These are phyloP conservation scores for Citrus hindsii DNA, from an alignment of 345 rosid genomes.

Conservation along the genomic window DNA sequence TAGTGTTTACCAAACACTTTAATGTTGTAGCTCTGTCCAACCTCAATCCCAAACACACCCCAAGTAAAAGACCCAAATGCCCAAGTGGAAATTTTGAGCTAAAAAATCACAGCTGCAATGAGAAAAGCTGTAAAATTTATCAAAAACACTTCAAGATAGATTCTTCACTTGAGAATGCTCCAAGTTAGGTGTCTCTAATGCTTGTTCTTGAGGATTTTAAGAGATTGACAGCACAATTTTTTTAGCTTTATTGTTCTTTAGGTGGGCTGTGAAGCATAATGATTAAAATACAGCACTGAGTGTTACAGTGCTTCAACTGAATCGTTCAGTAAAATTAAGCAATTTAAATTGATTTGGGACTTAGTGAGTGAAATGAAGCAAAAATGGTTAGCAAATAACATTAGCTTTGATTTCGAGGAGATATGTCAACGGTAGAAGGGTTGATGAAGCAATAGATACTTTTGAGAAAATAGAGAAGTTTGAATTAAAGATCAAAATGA, in stretches of 20 bases:
- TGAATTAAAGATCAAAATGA: conserved; percentile 66
- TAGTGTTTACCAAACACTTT: too few species aligned
- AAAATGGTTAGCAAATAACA: conserved; percentile 55
- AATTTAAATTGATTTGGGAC: conserved; percentile 42
- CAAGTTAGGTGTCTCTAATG: too few species aligned
- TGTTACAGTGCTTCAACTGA: conserved; percentile 9
- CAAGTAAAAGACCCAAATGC: too few species aligned
- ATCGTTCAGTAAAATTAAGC: too few species aligned
- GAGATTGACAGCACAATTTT: too few species aligned
- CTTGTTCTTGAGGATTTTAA: too few species aligned
- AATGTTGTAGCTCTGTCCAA: too few species aligned
- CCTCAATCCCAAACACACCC: too few species aligned
- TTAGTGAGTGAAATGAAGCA: conserved; percentile 64
- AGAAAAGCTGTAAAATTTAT: conserved; percentile 33
- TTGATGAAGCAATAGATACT: conserved; percentile 60
- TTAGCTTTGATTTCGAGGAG: conserved; percentile 59
- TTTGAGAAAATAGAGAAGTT: conserved; percentile 70
- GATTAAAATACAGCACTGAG: conserved; percentile 25
- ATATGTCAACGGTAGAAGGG: conserved; percentile 64
- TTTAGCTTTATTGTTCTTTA: too few species aligned
- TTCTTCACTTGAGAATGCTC: too few species aligned
- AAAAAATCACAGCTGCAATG: conserved; percentile 22
- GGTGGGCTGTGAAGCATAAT: too few species aligned
- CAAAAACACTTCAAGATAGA: neutral
- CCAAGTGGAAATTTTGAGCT: too few species aligned